phyloP scores from a whole-genome alignment of 2,329 filamentous ascomycete genomes.

The Exserohilum rostratum region DNA sequence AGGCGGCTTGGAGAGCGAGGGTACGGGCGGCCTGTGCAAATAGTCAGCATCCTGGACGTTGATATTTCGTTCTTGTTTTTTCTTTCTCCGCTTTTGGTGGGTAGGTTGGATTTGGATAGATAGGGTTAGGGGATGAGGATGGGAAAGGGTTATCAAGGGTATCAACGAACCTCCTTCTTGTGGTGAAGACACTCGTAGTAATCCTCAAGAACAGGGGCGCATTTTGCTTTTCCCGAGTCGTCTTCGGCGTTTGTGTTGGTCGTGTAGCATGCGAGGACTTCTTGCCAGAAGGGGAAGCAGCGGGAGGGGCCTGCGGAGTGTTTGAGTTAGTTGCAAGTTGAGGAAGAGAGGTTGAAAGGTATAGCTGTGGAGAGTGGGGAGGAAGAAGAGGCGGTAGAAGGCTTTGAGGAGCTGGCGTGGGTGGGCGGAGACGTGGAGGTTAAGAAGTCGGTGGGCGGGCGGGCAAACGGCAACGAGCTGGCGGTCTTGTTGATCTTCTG shows the following conservation, averaged over 20 bases:
- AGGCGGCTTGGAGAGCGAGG: slow-evolving; percentile 79
- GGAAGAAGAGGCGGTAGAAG: not conserved
- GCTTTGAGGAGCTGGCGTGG: not conserved
- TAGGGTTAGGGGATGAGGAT: not conserved
- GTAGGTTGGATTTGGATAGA: not conserved
- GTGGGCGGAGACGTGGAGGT: not conserved
- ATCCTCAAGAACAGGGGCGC: slow-evolving; percentile 83
- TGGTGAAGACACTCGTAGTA: slow-evolving; percentile 99
- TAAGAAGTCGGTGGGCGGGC: not conserved
- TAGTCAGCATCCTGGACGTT: not conserved
- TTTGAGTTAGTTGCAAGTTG: not conserved
- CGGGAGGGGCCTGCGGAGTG: slow-evolving; percentile 65
- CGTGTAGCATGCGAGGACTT: slow-evolving; percentile 97
- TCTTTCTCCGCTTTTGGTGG: not conserved
- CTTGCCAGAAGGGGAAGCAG: slow-evolving; percentile 99
- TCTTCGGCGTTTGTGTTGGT: slow-evolving; percentile 85
- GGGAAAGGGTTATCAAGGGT: too few relatives aligned
- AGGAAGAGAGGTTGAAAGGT: too few relatives aligned
- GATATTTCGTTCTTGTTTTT: not conserved
- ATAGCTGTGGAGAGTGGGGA: not conserved
- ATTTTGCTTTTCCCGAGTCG: slow-evolving; percentile 84
- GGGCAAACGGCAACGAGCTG: not conserved
- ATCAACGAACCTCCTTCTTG: slow-evolving; percentile 92
- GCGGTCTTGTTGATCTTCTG: too few relatives aligned
- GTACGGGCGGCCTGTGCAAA: slow-evolving; percentile 73